Conservation (phyloP, 2,329 filamentous ascomycete species). For the Shiraia sp. region DNA sequence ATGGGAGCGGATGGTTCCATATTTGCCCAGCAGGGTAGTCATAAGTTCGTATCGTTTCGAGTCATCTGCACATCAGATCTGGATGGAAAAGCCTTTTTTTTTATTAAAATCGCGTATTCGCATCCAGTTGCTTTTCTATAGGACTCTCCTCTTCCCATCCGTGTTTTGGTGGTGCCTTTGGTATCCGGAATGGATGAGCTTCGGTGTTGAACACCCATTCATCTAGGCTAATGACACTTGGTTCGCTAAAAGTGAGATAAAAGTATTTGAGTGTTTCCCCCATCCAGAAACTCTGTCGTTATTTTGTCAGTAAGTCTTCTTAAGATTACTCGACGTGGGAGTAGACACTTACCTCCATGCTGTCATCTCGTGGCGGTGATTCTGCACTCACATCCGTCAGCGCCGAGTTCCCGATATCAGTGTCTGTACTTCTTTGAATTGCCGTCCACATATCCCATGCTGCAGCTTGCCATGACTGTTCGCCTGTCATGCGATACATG, state of each 20-base stretch:
- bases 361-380: slow-evolving; percentile 45
- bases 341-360: slow-evolving; percentile 47
- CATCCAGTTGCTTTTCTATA: no score
- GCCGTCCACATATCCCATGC: slow-evolving; percentile 57
- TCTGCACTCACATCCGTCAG: slow-evolving; percentile 48
- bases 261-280: slow-evolving; percentile 57
- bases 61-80: no score
- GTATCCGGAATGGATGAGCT: slow-evolving; percentile 50
- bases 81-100: no score
- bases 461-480: slow-evolving; percentile 50
- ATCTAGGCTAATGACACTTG: slow-evolving; percentile 49
- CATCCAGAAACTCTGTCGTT: slow-evolving; percentile 51
- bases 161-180: slow-evolving; percentile 14
- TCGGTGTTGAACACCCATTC: slow-evolving; percentile 54
- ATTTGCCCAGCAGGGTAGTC: no score
- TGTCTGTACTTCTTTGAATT: slow-evolving; percentile 49
- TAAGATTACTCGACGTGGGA: neutral
- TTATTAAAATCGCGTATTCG: no score
- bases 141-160: slow-evolving; percentile 1
- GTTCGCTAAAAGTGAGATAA: slow-evolving; percentile 52
- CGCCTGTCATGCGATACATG: slow-evolving; percentile 63
- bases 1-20: no score
- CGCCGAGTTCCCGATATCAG: slow-evolving; percentile 52
- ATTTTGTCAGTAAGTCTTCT: slow-evolving; percentile 8
- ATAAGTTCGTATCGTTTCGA: no score